phyloP scores from a whole-genome alignment of 768 basidiomycete species.

The Lactifluus pinguis region DNA sequence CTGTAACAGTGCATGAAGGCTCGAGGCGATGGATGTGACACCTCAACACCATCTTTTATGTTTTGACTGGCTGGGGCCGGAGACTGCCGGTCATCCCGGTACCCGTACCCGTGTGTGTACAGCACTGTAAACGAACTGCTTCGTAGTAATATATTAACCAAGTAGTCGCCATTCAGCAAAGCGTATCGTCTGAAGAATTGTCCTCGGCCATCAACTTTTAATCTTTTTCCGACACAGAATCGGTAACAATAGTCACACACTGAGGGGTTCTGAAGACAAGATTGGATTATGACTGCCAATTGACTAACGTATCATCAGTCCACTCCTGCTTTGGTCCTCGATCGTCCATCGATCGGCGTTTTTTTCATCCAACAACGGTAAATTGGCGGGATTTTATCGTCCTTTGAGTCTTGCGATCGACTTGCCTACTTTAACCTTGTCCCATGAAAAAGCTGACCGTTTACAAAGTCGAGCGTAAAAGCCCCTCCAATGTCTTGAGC shows the following conservation, averaged over 20 bases:
- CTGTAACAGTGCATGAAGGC: background rate
- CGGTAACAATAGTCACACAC: no score
- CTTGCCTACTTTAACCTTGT: background rate
- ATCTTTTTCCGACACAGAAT: no score
- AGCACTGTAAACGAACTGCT: no score
- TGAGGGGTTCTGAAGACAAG: no score
- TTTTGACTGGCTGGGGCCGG: background rate
- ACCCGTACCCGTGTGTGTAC: background rate
- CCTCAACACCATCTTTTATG: background rate
- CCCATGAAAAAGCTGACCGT: no score
- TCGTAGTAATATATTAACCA: no score
- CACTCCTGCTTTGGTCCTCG: background rate
- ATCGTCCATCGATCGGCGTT: constrained; percentile 8
- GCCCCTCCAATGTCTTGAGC: background rate
- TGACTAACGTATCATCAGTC: background rate
- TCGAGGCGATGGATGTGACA: background rate
- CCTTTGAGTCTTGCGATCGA: background rate
- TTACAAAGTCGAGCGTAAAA: background rate
- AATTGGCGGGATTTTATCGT: constrained; percentile 6
- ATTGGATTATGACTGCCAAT: no score
- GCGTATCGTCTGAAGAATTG: no score
- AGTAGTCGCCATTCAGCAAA: no score
- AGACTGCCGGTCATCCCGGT: background rate
- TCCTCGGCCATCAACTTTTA: no score
- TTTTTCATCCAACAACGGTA: background rate